These are phyloP conservation scores for Phytophthora megakarya DNA, from an alignment of 352 stramenopile species.

Conservation along the genomic window DNA sequence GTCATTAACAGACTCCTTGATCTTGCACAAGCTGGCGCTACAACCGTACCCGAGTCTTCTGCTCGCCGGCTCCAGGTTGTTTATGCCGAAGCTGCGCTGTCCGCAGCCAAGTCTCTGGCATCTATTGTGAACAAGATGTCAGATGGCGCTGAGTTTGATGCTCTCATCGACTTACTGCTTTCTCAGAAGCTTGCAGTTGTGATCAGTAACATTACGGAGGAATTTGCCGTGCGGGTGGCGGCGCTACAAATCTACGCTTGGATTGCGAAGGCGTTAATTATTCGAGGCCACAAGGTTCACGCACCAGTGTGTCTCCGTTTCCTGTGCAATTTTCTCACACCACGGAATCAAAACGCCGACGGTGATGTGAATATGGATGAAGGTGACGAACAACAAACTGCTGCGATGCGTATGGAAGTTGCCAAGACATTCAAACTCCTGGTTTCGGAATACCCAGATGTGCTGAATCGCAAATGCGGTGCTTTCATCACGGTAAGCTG, in stretches of 20 bases:
- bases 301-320: slow-evolving; percentile 73
- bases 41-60: slow-evolving; percentile 15
- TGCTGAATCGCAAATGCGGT: slow-evolving; percentile 85
- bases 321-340: slow-evolving; percentile 71
- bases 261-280: slow-evolving; percentile 83
- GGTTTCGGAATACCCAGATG: slow-evolving; percentile 77
- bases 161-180: slow-evolving; percentile 72
- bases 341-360: slow-evolving; percentile 16
- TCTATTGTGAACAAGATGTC: slow-evolving; percentile 90
- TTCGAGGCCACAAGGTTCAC: slow-evolving; percentile 74
- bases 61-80: slow-evolving; percentile 44
- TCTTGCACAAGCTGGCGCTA: slow-evolving; percentile 60
- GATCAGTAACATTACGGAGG: slow-evolving; percentile 49
- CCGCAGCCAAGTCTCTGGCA: slow-evolving; percentile 73
- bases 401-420: slow-evolving; percentile 68
- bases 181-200: slow-evolving; percentile 65
- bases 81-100: slow-evolving; percentile 58
- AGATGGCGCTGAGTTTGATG: slow-evolving; percentile 79
- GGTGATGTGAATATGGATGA: slow-evolving; percentile 39
- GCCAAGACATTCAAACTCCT: slow-evolving; percentile 83
- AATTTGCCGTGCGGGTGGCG: slow-evolving; percentile 50
- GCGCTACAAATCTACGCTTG: slow-evolving; percentile 86
- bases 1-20: slow-evolving; percentile 82
- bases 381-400: slow-evolving; percentile 22
- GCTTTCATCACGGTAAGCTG: slow-evolving; percentile 74